Conservation (phyloP, 2,329 filamentous ascomycete species). For the Calonectria pseudoturangicola region DNA sequence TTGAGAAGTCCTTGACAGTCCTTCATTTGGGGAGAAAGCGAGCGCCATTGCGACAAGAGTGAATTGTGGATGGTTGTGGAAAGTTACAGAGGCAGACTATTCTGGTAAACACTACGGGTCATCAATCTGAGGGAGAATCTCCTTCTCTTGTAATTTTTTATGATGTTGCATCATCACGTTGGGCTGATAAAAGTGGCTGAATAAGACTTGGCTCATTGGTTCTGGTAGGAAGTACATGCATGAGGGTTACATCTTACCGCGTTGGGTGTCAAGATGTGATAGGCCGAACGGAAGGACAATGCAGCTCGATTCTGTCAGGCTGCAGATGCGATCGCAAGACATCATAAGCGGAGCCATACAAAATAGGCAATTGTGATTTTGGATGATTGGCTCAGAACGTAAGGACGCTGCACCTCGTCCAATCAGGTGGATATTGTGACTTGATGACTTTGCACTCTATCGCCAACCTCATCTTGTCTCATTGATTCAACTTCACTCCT, state of each 20-base stretch:
- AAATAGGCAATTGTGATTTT: neutral
- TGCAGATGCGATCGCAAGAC: neutral
- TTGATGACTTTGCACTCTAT: neutral
- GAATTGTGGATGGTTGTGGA: neutral
- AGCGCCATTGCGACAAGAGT: neutral
- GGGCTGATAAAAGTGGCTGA: neutral
- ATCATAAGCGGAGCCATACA: neutral
- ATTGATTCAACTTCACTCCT: no score
- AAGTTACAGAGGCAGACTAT: neutral
- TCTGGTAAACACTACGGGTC: neutral
- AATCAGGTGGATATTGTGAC: neutral
- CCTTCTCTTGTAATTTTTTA: no score
- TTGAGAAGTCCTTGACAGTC: neutral
- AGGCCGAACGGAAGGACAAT: conserved; percentile 3
- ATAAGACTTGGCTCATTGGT: conserved; percentile 11
- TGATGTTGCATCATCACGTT: neutral
- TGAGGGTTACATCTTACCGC: neutral
- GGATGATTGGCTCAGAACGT: conserved; percentile 23
- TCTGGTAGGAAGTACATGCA: conserved; percentile 7
- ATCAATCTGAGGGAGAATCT: neutral
- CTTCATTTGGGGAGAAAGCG: neutral
- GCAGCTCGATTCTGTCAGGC: neutral
- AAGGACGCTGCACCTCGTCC: neutral
- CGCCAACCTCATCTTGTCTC: neutral
- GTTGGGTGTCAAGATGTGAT: neutral